Evolutionary conservation across 108 stramenopile genomes (phyloP), one percentile per base, ranked within the genome.

Genomic region (Pseudonitzschia multiseries): DNA sequence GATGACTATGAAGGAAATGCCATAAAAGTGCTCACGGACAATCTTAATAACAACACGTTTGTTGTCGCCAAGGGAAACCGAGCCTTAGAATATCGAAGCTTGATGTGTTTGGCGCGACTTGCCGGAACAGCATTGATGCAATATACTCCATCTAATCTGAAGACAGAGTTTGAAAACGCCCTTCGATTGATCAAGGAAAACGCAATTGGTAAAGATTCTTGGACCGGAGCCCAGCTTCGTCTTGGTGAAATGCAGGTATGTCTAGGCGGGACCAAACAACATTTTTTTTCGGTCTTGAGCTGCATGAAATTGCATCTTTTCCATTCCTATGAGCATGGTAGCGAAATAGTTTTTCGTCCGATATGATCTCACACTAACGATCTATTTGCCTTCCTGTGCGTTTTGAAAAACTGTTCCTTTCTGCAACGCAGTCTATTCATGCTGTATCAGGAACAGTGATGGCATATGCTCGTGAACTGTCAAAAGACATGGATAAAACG

Each of bases 21-120:
- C 26, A 81, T 86, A 4, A 32, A 71, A n/a, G 52, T 79, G 27
- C 75, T 94, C 22, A 24, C 48, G 46, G 72, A 84, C 22, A 79
- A 81, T 32, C 76, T 91, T 51, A 43, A 44, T 12, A 73, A 52
- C 33, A 42, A 52, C 28, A 33, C 57, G 20, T 87, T 88, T 71
- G 28, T 69, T 14, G 59, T 91, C 9, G 13, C 32, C 33, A 82
- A 79, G 65, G 77, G 78, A 4, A 77, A 32, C 15, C 70, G 81
- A 57, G 74, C 81, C 13, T 65, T 92, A 43, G 90, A 94, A 69
- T 90, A 81, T 52, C 79, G 90, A 43, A 77, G 87, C n/a, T 60
- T 84, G 36, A 80, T 81, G 76, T 89, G 83, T 57, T 68, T 94
- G 13, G 78, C 72, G 17, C 84, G 93, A 48, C 54, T 91, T 43